Evolutionary conservation across 805 yeast species (phyloP), one percentile per base, ranked within the genome.

Genomic region (Suhomyces prunicola): DNA sequence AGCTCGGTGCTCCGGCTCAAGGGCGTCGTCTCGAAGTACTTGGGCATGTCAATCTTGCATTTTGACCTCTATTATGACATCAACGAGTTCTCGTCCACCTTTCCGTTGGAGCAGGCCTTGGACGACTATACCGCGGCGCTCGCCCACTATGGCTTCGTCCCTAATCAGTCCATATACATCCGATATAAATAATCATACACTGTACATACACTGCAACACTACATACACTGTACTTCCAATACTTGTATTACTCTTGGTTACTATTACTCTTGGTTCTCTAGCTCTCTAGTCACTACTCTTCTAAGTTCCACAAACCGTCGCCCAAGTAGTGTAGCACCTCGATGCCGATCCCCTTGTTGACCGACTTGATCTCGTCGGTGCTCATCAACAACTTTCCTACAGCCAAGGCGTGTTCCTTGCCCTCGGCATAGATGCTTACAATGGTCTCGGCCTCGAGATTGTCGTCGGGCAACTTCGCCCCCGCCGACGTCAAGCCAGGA

Each of bases 331-430:
- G 92, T 54, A 87, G 72, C 64, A 91, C 74, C 64, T 91, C 97
- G 52, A 93, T 83, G 64, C 97, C 97, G 55, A 88, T 85, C 44
- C 96, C 97, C 70, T 92, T 92, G 68, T 92, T 92, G 42, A 82
- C 77, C 19, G 81, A 72, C 69, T 87, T 88, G 64, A 92, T 91
- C 47, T 92, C 97, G 61, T 88, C 93, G 1, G 96, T 87, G 60
- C 91, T 85, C 97, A 92, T 90, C 47, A 81, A 70, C 56, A 93
- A 76, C 61, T 85, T 84, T n/a, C 97, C 98, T 53, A 93, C 78
- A 6, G 97, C 97, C 70, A 93, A 73, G 0, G 97, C 96, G 62
- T 81, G 77, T 58, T 91, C 96, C 65, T 93, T 93, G 54, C 97
- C 97, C 71, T 92, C 97, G 48, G 97, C 97, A 66, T 85, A 87